A percentile compares a stretch with the other conserved stretches of the same genome.
Conservation (phyloP, 1,284 basidiomycete genomes). For the Rhodotorula sp. region DNA sequence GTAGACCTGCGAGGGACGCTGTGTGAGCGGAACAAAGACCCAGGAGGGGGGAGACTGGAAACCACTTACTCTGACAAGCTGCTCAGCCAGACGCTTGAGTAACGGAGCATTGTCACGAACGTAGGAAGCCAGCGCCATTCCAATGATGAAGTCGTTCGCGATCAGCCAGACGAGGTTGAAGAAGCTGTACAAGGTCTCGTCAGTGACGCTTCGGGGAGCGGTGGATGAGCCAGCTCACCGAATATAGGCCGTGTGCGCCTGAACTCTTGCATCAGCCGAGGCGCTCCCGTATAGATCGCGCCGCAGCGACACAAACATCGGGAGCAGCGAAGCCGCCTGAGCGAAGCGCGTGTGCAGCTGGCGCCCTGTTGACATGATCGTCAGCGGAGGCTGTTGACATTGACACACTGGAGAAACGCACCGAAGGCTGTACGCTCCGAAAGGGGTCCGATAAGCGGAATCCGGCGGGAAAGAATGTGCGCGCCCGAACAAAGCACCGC, state of each 20-base stretch:
- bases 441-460: not conserved
- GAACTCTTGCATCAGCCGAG: not conserved
- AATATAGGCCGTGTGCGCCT: constrained; percentile 49
- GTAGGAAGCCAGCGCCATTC: constrained; percentile 67
- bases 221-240: constrained; percentile 54
- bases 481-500: not conserved
- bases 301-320: constrained; percentile 13
- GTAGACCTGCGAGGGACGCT: not conserved
- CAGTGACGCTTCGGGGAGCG: constrained; percentile 9
- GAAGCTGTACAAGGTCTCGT: constrained; percentile 59
- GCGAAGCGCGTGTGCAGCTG: constrained; percentile 32
- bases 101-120: constrained; percentile 60
- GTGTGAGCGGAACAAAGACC: not conserved
- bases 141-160: constrained; percentile 83
- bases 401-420: not conserved
- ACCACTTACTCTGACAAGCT: constrained; percentile 43
- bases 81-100: constrained; percentile 28
- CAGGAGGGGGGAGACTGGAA: not conserved
- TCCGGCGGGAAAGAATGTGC: not conserved
- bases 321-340: constrained; percentile 11
- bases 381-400: not conserved
- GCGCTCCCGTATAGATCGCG: not conserved
- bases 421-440: not conserved
- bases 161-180: constrained; percentile 90
- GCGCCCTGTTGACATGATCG: constrained; percentile 1